Conservation (phyloP, 805 yeast genomes). For the Pichia kluyveri region DNA sequence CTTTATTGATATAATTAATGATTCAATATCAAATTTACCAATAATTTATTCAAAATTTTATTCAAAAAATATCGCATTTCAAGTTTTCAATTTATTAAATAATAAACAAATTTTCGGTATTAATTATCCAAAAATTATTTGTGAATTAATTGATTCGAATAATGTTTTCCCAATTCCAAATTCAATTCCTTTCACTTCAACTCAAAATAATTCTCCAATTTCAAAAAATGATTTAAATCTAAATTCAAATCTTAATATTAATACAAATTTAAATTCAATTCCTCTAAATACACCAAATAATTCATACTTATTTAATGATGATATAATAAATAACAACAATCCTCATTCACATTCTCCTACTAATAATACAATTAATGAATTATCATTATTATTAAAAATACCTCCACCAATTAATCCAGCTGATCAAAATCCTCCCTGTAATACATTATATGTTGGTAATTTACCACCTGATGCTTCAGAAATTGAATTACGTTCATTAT, state of each 20-base stretch:
- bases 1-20: conserved; percentile 30
- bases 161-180: too few relatives aligned
- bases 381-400: conserved; percentile 65
- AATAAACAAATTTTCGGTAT: conserved; percentile 42
- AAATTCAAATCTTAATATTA: too few relatives aligned
- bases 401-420: conserved; percentile 97
- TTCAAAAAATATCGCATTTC: conserved; percentile 35
- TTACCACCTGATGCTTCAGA: conserved; percentile 96
- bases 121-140: conserved; percentile 30
- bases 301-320: not conserved
- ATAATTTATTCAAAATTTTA: conserved; percentile 37
- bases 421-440: conserved; percentile 98
- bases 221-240: not conserved
- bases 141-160: conserved; percentile 25
- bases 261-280: not conserved
- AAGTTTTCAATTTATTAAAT: conserved; percentile 32
- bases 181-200: not conserved
- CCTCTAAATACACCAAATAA: not conserved
- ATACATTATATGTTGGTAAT: conserved; percentile 93
- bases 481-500: conserved; percentile 78
- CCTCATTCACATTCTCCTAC: not conserved
- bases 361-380: conserved; percentile 28
- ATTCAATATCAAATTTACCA: conserved; percentile 17
- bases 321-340: not conserved
- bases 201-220: not conserved